Base-by-base conservation (phyloP, 202 grass and related monocot species). In the Schoenoplectus triqueter region DNA sequence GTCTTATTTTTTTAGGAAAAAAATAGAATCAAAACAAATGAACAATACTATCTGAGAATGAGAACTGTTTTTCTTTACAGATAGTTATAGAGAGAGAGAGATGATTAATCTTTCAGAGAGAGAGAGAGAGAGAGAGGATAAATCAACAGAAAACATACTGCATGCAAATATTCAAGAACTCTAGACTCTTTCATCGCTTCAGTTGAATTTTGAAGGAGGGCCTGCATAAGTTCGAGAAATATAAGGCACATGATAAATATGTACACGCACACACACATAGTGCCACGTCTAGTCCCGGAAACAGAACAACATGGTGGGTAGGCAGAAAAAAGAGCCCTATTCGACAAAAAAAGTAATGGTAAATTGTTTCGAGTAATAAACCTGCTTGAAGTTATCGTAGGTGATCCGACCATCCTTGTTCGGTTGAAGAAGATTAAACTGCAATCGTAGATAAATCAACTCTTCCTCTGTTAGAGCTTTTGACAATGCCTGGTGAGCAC, bases 131-230 rank as follows among this genome's bases (percentile, higher is more conserved):
- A 18, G 1, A 6, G 47, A 18, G 19, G 47, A 42, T 66, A 63
- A 66, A 64, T 66, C 1, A n/a, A 66, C 42, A 66, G 8, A 73
- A 80, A 41, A 82, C 87, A 84, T 88, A 99, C 93, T 80, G 83
- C 86, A 78, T 87, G 89, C 80, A 96, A 89, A 92, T 94, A 90
- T 69, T 96, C 96, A 84, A 93, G 90, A 89, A 96, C 88, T 86
- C 90, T 96, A 54, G 93, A 92, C 84, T 99, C 93, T 84, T 84
- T 94, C 96, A 99, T 99, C 10, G 96, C 91, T 76, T 94, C 90
- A 17, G 93, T 99, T 81, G 88, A 87, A 83, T 92, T 92, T 75
- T 75, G 86, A 13, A 87, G 87, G 10, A 99, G 84, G 49, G 87
- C 96, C 96, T 99, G 88, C 64, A 59, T 83, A 86, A 41, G 51